Conservation (phyloP, 257 asterid genomes). For the Nicotiana tabacum region DNA sequence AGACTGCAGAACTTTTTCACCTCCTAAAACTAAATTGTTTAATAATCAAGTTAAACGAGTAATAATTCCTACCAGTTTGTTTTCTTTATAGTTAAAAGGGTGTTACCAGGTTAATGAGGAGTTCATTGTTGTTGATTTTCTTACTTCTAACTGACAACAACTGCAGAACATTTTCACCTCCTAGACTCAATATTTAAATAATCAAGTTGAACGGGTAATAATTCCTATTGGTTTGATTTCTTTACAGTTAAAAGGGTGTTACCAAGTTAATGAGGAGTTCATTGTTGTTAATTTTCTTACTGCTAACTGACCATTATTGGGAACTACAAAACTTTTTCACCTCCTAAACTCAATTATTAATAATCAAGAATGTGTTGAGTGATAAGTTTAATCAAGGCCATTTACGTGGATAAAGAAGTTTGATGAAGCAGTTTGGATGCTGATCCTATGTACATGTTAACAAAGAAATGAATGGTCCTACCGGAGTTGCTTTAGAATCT, state of each 20-base stretch:
- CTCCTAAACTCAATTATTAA: neutral
- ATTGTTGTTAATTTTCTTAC: neutral
- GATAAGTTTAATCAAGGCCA: neutral
- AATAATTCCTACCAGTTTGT: neutral
- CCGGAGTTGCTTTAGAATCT: neutral
- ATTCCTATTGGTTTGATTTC: neutral
- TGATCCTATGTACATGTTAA: neutral
- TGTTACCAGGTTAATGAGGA: neutral
- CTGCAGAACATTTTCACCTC: neutral
- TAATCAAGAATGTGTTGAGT: neutral
- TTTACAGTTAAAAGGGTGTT: neutral
- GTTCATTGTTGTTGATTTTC: neutral
- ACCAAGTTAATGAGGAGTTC: neutral
- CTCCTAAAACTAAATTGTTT: neutral
- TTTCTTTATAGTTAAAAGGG: neutral
- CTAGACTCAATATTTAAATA: neutral
- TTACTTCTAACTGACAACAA: conserved; percentile 3
- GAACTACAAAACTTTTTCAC: neutral
- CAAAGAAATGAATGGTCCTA: neutral
- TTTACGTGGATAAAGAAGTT: neutral
- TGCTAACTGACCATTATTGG: neutral
- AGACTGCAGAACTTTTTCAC: neutral
- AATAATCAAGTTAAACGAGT: neutral
- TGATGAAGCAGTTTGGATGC: neutral
- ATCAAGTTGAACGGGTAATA: neutral